Base-by-base conservation (phyloP, 2,329 filamentous ascomycete species). In the Hypoxylon sp. region DNA sequence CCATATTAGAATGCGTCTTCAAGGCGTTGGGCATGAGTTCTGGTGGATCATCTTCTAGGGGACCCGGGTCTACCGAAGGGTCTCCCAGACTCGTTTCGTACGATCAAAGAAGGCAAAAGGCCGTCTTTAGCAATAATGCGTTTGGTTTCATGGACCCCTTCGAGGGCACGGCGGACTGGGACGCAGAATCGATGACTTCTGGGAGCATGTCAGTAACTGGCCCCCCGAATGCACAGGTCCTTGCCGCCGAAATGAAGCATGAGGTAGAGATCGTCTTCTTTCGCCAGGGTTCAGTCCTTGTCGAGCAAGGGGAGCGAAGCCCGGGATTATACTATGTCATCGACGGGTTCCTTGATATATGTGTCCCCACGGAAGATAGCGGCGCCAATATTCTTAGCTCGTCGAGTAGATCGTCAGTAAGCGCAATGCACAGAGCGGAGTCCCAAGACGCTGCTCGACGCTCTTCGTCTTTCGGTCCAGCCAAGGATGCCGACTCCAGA, bases 251-350 rank as follows among this genome's bases (percentile, higher is more conserved):
- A 60, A 84, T 98, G 76, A 89, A 89, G 62, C 89, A 96, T 61
- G 95, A 99, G 49, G 86, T 98, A 2, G 95, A 99, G 71, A 97
- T 99, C 64, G 95, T 99, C 4, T 98, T 91, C 77, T 99, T 99
- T 65, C 94, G 93, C 0, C 91, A 98, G 73, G 93, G 91, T 2
- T 94, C 95, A 1, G 90, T 99, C 0, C 82, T 99, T 13, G 93
- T 99, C 0, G 95, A 99, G 70, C 93, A 98, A 76, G 94, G 95
- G 8, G 95, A 99, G 73, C 85, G 95, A n/a, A 97, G 96, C 67
- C 95, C 95, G 0, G 95, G 95, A 0, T 74, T 99, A 0, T 99
- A 99, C 77, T 99, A 99, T 74, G 94, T 99, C 2, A 90, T 99
- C 46, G 95, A 99, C 72, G 95, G 95, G 0, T 99, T 99, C 68